phyloP scores from a whole-genome alignment of 495 filamentous ascomycete species.

The Emericellopsis terricola region DNA sequence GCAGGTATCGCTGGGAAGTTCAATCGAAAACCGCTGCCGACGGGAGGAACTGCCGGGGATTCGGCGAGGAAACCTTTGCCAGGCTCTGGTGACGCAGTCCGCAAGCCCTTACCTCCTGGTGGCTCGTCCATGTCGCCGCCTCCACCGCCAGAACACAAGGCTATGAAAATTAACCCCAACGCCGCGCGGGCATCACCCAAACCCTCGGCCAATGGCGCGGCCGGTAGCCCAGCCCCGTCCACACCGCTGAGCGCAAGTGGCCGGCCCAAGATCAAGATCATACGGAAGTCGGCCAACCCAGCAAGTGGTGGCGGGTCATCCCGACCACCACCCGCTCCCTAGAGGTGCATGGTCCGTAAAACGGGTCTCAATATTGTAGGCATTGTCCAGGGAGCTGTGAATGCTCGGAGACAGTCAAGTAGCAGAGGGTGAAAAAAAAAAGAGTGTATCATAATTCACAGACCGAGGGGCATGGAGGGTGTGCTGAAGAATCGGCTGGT shows the following conservation, averaged over 20 bases:
- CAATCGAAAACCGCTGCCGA: slow-evolving; percentile 1
- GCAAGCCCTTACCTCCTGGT: neutral
- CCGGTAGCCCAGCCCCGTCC: neutral
- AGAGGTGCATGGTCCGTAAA: neutral
- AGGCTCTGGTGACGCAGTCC: no score
- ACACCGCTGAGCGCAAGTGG: neutral
- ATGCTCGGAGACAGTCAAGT: neutral
- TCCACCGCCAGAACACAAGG: neutral
- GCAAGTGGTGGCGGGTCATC: neutral
- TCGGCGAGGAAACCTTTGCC: slow-evolving; percentile 2
- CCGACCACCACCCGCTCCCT: neutral
- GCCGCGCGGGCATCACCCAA: neutral
- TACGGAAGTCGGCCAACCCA: slow-evolving; percentile 1
- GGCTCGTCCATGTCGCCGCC: neutral
- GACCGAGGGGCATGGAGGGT: no score
- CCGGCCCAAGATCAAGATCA: slow-evolving; percentile 3
- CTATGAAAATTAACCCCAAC: neutral
- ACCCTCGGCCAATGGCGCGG: neutral
- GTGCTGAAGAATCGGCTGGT: no score
- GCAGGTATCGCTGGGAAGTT: neutral
- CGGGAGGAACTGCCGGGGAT: slow-evolving; percentile 1
- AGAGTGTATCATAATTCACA: no score
- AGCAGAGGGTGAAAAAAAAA: neutral
- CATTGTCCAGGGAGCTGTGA: no score
- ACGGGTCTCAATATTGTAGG: no score